Conservation (phyloP, 352 stramenopile genomes). For the Pythium apleroticum region DNA sequence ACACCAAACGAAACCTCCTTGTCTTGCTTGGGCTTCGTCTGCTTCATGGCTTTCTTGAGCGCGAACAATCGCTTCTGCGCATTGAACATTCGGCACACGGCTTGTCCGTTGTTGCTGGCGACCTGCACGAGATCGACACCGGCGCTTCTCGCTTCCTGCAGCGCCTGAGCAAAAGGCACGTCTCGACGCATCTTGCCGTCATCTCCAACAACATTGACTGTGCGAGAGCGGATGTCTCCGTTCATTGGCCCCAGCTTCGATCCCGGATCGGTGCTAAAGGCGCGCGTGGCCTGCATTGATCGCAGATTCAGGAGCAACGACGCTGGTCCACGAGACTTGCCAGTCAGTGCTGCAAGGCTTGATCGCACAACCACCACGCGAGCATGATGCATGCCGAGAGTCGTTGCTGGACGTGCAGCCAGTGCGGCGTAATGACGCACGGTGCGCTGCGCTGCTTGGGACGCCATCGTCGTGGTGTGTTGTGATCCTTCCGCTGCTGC, state of each 20-base stretch:
- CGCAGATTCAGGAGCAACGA: background rate
- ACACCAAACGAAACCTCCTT: conserved; percentile 71
- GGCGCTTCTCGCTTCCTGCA: conserved; percentile 44
- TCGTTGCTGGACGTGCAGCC: background rate
- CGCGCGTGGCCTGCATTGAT: conserved; percentile 8
- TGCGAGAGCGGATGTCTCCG: conserved; percentile 48
- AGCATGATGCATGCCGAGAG: background rate
- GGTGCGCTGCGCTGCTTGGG: conserved; percentile 3
- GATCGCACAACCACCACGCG: background rate
- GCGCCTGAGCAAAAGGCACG: conserved; percentile 50
- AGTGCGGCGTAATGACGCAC: conserved; percentile 16
- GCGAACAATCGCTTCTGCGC: conserved; percentile 72
- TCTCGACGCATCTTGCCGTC: conserved; percentile 47
- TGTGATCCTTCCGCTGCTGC: conserved; percentile 8
- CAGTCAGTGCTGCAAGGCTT: background rate
- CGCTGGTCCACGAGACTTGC: background rate
- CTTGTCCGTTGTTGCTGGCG: conserved; percentile 36
- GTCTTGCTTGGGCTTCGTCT: conserved; percentile 62
- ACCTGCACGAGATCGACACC: conserved; percentile 81
- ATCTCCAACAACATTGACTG: conserved; percentile 59
- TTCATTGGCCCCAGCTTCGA: conserved; percentile 61
- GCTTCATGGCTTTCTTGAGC: conserved; percentile 67
- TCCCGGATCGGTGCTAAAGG: conserved; percentile 11
- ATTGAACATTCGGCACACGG: conserved; percentile 71
- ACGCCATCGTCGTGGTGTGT: conserved; percentile 13